Conservation (phyloP, 768 basidiomycete genomes). For the Boletus fagicola region DNA sequence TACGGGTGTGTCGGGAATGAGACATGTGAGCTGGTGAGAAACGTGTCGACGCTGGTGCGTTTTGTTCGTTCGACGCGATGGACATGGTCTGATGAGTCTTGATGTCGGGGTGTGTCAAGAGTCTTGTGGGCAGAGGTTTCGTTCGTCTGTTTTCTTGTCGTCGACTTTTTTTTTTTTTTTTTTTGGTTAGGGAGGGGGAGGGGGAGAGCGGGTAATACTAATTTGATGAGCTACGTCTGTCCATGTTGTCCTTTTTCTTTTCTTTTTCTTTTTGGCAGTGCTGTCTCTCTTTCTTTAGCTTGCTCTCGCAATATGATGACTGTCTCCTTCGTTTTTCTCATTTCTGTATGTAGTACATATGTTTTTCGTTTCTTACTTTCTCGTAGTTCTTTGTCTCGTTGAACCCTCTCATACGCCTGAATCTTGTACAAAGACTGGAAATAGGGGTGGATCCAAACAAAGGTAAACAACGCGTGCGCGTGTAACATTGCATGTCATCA, state of each 20-base stretch:
- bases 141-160: slow-evolving; percentile 15
- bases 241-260: background rate
- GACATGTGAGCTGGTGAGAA: slow-evolving; percentile 26
- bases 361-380: background rate
- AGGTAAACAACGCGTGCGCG: slow-evolving; percentile 17
- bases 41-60: slow-evolving; percentile 9
- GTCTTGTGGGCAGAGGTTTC: background rate
- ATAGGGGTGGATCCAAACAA: slow-evolving; percentile 3
- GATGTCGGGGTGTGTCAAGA: background rate
- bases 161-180: too few relatives aligned
- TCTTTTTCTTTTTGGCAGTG: background rate
- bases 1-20: slow-evolving; percentile 25
- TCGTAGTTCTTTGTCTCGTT: background rate
- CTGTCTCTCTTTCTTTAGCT: slow-evolving; percentile 1
- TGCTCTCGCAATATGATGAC: background rate
- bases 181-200: slow-evolving; percentile 10
- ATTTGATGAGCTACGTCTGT: slow-evolving; percentile 11
- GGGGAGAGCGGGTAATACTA: slow-evolving; percentile 17
- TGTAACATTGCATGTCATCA: slow-evolving; percentile 1
- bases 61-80: background rate
- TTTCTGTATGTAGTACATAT: slow-evolving; percentile 1
- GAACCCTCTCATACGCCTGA: background rate
- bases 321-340: background rate
- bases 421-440: background rate
- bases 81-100: background rate